Percentiles rank a stretch among this genome's conserved stretches.
Evolutionary conservation across 2,329 filamentous ascomycete genomes (phyloP).

Genomic region (Ascomycota sp.): DNA sequence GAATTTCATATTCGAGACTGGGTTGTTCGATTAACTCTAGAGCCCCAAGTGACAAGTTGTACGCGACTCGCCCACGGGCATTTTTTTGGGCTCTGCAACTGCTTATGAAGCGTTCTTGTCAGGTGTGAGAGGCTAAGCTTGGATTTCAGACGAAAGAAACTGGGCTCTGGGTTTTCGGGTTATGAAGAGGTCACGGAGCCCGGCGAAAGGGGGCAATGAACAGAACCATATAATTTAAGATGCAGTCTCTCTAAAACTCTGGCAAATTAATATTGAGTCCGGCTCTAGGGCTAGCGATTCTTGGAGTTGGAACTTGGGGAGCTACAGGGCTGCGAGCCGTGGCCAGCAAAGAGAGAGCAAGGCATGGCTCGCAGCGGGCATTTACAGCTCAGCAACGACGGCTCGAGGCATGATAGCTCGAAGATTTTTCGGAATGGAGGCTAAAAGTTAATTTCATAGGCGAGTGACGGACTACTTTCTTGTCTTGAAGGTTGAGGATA

Average conservation of each 20-base stretch:
- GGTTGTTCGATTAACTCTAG: neutral
- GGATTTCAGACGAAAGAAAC: no score
- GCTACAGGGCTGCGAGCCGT: constrained; percentile 69
- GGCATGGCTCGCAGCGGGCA: constrained; percentile 52
- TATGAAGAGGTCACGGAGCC: constrained; percentile 7
- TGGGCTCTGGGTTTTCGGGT: no score
- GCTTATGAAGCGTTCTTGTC: no score
- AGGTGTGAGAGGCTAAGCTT: no score
- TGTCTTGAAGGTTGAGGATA: constrained; percentile 26
- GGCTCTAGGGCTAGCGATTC: constrained; percentile 27
- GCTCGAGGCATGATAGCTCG: constrained; percentile 53
- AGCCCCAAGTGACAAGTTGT: neutral
- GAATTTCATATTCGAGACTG: neutral
- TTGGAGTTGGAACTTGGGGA: constrained; percentile 40
- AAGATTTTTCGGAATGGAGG: constrained; percentile 38
- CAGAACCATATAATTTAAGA: constrained; percentile 14
- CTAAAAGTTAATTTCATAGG: constrained; percentile 6
- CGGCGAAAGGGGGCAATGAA: constrained; percentile 10
- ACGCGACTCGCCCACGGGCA: no score
- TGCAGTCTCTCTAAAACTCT: constrained; percentile 13
- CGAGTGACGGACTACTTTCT: constrained; percentile 35
- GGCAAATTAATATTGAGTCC: no score
- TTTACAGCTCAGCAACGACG: constrained; percentile 88
- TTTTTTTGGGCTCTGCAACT: no score
- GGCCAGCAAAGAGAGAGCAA: constrained; percentile 13